Percentiles rank a stretch among this genome's conserved stretches.
phyloP scores from a whole-genome alignment of 805 yeast species.

The Ogataea pini region DNA sequence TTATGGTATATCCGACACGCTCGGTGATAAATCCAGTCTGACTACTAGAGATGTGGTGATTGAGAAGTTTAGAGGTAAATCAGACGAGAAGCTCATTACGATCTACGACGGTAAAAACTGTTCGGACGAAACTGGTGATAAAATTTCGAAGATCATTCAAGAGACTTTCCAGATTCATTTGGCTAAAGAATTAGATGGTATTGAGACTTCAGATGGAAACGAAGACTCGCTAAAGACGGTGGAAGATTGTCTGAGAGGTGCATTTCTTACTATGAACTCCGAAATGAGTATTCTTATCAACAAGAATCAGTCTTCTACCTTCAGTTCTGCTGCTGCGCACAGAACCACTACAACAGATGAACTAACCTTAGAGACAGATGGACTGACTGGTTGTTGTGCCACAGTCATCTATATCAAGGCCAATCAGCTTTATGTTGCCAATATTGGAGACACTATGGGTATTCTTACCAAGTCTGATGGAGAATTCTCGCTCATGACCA shows the following conservation, averaged over 20 bases:
- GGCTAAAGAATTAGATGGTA: slow-evolving; percentile 58
- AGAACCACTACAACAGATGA: slow-evolving; percentile 51
- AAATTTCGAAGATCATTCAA: slow-evolving; percentile 72
- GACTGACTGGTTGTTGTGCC: slow-evolving; percentile 79
- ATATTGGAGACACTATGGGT: slow-evolving; percentile 88
- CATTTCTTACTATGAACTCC: slow-evolving; percentile 77
- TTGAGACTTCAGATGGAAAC: slow-evolving; percentile 36
- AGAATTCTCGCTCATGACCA: slow-evolving; percentile 69
- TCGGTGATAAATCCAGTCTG: slow-evolving; percentile 66
- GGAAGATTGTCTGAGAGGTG: slow-evolving; percentile 75
- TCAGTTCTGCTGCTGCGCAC: slow-evolving; percentile 51
- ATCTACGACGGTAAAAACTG: slow-evolving; percentile 80
- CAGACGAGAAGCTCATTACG: slow-evolving; percentile 78
- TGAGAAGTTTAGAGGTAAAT: slow-evolving; percentile 83
- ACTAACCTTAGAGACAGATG: slow-evolving; percentile 64
- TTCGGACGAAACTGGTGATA: slow-evolving; percentile 57
- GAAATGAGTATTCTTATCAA: slow-evolving; percentile 70
- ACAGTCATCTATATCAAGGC: slow-evolving; percentile 79
- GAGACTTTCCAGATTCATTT: slow-evolving; percentile 67
- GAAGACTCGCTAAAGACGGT: slow-evolving; percentile 49
- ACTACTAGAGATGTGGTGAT: slow-evolving; percentile 82
- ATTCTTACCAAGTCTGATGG: slow-evolving; percentile 80
- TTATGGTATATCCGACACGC: slow-evolving; percentile 88
- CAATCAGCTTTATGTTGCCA: slow-evolving; percentile 72
- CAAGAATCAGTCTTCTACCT: slow-evolving; percentile 43